Evolutionary conservation across 306 rosid genomes (phyloP), one percentile per base, ranked within the genome.

Genomic region (Sicyos baderoa): DNA sequence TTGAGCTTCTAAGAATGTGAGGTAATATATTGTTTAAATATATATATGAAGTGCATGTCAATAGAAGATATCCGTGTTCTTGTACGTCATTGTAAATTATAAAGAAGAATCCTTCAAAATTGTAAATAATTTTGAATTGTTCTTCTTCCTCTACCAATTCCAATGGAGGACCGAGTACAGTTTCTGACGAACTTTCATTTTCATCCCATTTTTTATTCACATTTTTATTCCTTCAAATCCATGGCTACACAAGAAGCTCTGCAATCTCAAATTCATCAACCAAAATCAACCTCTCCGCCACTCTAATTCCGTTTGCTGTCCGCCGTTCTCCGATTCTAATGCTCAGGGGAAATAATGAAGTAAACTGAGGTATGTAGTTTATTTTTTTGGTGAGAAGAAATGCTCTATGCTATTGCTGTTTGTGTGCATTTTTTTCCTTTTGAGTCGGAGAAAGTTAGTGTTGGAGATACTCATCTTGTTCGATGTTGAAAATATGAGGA

Each of bases 131-230:
- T 18, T 18, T 66, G 71, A 66, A 55, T 22, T 44, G 10, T 13
- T 19, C 71, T 22, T 21, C 54, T 45, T 66, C 42, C 21, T 66
- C 71, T 12, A 21, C 21, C 42, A 64, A 64, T 44, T 18, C 18
- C 70, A 64, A 64, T 64, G 53, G 70, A 16, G 70, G 70, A 64
- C 71, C 55, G 11, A 47, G 40, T 13, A 13, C 23, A 17, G 71
- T 47, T 47, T 66, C 37, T 47, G 14, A 13, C 25, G 15, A 66
- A 66, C 15, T 22, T 19, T 65, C 2, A 6, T 65, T 23, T 21
- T 22, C 70, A 21, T 19, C 5, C 54, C 54, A 47, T 44, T 44
- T 64, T 44, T 42, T 40, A 6, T 19, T 42, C 51, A 17, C n/a
- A 37, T 37, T 3, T 49, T 40, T 25, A 37, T 61, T 35, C 48